phyloP scores from a whole-genome alignment of 768 basidiomycete genomes.

The Lactifluus subvellereus region DNA sequence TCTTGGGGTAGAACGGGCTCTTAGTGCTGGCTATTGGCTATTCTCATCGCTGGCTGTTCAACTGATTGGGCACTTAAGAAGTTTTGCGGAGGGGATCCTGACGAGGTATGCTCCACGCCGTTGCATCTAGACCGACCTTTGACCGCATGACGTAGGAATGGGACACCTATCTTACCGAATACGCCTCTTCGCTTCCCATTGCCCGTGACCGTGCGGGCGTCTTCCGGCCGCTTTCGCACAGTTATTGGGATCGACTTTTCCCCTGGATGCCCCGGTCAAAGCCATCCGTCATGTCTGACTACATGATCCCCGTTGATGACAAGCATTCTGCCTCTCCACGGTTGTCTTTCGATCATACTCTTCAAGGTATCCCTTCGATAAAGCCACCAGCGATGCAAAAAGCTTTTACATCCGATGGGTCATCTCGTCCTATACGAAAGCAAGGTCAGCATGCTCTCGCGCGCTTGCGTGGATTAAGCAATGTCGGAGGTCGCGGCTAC shows the following conservation, averaged over 20 bases:
- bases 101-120: conserved; percentile 42
- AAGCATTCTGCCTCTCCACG: conserved; percentile 7
- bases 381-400: background rate
- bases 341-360: conserved; percentile 6
- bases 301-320: conserved; percentile 8
- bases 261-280: conserved; percentile 18
- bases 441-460: conserved; percentile 4
- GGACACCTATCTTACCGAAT: conserved; percentile 60
- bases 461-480: conserved; percentile 8
- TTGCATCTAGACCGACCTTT: background rate
- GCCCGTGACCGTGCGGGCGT: conserved; percentile 45
- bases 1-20: conserved; percentile 47
- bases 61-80: conserved; percentile 51
- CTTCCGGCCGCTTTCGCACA: conserved; percentile 47
- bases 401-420: conserved; percentile 1
- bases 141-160: conserved; percentile 45
- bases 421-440: conserved; percentile 3
- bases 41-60: conserved; percentile 42
- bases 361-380: background rate
- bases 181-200: conserved; percentile 46
- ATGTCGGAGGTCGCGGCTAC: conserved; percentile 27
- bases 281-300: conserved; percentile 1
- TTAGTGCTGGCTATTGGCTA: conserved; percentile 54
- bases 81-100: conserved; percentile 61
- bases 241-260: conserved; percentile 48